Evolutionary conservation across 2,329 filamentous ascomycete genomes (phyloP).

Genomic region (Penicillium freii): DNA sequence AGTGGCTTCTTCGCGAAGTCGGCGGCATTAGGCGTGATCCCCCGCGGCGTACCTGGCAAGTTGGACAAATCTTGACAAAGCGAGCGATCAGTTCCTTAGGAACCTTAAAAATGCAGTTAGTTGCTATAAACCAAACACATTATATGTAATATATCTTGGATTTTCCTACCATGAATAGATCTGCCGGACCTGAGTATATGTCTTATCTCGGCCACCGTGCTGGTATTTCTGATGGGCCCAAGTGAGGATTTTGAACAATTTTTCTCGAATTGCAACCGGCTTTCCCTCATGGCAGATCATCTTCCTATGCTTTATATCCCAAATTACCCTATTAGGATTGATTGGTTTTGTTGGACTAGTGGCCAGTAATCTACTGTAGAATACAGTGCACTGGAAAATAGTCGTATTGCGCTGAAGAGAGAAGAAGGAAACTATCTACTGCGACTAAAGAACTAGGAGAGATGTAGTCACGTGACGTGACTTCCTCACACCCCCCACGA

Average conservation of each 20-base stretch:
- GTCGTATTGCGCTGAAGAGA: too few species aligned
- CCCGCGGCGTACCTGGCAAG: constrained; percentile 51
- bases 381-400: too few species aligned
- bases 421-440: too few species aligned
- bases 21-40: constrained; percentile 43
- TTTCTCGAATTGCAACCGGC: constrained; percentile 52
- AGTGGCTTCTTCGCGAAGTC: constrained; percentile 39
- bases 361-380: too few species aligned
- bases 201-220: constrained; percentile 53
- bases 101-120: constrained; percentile 33
- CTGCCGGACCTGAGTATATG: constrained; percentile 49
- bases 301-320: constrained; percentile 31
- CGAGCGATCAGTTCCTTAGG: constrained; percentile 53
- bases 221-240: constrained; percentile 51
- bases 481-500: too few species aligned
- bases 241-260: constrained; percentile 52
- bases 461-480: too few species aligned
- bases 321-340: not conserved
- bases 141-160: too few species aligned
- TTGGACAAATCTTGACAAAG: constrained; percentile 52
- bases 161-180: constrained; percentile 50
- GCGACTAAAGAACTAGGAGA: too few species aligned
- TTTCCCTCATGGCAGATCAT: constrained; percentile 53
- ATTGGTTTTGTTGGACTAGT: too few species aligned
- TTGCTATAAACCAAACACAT: too few species aligned